These are phyloP conservation scores for Exophiala spinifera DNA, from an alignment of 2,329 filamentous ascomycete genomes.

Conservation along the genomic window DNA sequence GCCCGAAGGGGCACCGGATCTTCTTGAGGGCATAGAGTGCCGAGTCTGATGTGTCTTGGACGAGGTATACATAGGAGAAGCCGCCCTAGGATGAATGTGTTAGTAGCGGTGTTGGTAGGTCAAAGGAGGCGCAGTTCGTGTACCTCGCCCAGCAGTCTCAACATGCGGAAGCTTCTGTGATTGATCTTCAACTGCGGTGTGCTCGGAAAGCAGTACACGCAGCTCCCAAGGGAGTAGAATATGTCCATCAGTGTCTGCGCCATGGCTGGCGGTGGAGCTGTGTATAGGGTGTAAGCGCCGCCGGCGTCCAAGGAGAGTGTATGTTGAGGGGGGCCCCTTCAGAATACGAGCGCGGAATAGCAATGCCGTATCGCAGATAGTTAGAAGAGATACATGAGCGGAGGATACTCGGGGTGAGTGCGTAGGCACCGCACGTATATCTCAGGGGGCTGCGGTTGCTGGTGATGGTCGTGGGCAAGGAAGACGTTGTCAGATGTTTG, in stretches of 20 bases:
- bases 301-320: constrained; percentile 3
- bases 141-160: constrained; percentile 89
- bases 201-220: constrained; percentile 92
- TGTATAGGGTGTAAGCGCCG: constrained; percentile 7
- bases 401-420: too few relatives aligned
- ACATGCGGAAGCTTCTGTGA: constrained; percentile 89
- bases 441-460: too few relatives aligned
- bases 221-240: constrained; percentile 87
- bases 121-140: constrained; percentile 28
- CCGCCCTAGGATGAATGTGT: constrained; percentile 63
- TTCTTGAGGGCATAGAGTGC: constrained; percentile 95
- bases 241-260: constrained; percentile 83
- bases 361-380: too few relatives aligned
- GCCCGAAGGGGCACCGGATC: constrained; percentile 95
- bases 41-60: constrained; percentile 76
- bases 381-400: too few relatives aligned
- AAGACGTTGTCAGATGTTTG: too few relatives aligned
- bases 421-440: too few relatives aligned
- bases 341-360: neutral
- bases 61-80: constrained; percentile 98
- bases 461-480: too few relatives aligned
- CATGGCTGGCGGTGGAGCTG: constrained; percentile 49
- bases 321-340: neutral
- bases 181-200: constrained; percentile 95
- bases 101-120: constrained; percentile 6